Percentiles rank a stretch among this genome's conserved stretches.
These are phyloP conservation scores for Abrus precatorius DNA, from an alignment of 306 rosid genomes.

Conservation along the genomic window DNA sequence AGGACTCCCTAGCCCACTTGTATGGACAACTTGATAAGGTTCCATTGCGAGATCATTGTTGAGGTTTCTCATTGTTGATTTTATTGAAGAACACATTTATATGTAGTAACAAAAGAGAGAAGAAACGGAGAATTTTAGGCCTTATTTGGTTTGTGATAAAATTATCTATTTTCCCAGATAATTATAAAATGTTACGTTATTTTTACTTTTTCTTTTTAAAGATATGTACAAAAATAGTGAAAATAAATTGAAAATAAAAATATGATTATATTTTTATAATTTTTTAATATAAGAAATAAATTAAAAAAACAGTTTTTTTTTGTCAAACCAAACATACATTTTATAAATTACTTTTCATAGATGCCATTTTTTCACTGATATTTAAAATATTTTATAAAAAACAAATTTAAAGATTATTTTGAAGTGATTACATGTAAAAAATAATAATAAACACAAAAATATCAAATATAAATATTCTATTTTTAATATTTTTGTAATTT, in stretches of 20 bases:
- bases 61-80: background rate
- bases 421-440: too few relatives aligned
- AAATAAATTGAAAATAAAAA: background rate
- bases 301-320: background rate
- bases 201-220: background rate
- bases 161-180: background rate
- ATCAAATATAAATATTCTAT: background rate
- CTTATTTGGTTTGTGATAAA: too few relatives aligned
- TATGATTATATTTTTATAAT: background rate
- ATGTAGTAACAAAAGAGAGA: background rate
- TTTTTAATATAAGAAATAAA: background rate
- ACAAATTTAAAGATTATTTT: too few relatives aligned
- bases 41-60: background rate
- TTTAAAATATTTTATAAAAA: too few relatives aligned
- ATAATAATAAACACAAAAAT: too few relatives aligned
- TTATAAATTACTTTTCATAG: background rate
- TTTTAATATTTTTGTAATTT: background rate
- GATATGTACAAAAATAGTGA: background rate
- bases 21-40: too few relatives aligned
- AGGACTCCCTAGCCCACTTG: too few relatives aligned
- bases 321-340: too few relatives aligned
- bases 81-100: background rate
- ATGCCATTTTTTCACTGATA: background rate
- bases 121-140: background rate
- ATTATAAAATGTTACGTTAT: background rate